Evolutionary conservation across 352 stramenopile genomes (phyloP).

Genomic region (Globisporangium mamillatum): DNA sequence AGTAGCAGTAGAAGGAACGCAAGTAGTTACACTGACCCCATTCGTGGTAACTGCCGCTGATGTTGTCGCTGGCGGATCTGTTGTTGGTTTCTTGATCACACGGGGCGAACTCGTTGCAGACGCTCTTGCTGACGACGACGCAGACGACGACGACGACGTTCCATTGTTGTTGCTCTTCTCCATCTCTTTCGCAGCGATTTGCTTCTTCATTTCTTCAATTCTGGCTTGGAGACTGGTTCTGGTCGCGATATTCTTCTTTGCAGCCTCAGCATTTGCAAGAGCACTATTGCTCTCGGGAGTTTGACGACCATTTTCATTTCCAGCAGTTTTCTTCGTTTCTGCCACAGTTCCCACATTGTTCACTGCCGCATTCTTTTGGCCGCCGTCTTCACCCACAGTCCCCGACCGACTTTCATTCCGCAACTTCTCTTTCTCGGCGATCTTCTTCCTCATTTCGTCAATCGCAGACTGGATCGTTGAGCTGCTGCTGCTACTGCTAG

Average conservation of each 20-base stretch:
- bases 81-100: not conserved
- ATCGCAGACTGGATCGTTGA: constrained; percentile 39
- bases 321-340: not conserved
- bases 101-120: constrained; percentile 12
- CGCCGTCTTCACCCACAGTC: not conserved
- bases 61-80: not conserved
- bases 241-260: not conserved
- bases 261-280: not conserved
- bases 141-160: not conserved
- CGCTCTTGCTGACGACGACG: constrained; percentile 7
- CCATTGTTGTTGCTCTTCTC: constrained; percentile 16
- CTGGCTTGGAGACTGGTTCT: constrained; percentile 13
- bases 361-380: not conserved
- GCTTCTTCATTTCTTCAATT: constrained; percentile 31
- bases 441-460: constrained; percentile 51
- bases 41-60: not conserved
- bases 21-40: constrained; percentile 16
- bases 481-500: constrained; percentile 14
- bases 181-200: constrained; percentile 28
- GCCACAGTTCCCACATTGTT: not conserved
- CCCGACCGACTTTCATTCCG: constrained; percentile 22
- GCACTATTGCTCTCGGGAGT: not conserved
- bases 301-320: not conserved
- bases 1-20: constrained; percentile 9
- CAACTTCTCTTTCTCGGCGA: constrained; percentile 48